Percentiles rank a stretch among this genome's conserved stretches.
phyloP scores from a whole-genome alignment of 148 eudicot species.

The Vaccinium corymbosum region DNA sequence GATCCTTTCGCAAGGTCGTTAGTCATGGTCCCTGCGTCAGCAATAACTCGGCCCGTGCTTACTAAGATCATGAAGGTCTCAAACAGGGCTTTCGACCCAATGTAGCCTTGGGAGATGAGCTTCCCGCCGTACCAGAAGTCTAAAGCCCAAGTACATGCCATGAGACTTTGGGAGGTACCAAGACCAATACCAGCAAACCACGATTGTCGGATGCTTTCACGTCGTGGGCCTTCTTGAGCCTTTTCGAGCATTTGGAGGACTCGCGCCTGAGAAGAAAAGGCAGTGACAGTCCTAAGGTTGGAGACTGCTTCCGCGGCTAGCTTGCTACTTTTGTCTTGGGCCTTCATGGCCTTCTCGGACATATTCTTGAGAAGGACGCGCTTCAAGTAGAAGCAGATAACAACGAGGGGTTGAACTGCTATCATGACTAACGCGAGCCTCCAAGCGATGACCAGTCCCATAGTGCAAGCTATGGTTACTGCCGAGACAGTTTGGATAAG shows the following conservation, averaged over 20 bases:
- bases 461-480: background rate
- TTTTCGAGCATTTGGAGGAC: conserved; percentile 3
- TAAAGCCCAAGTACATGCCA: conserved; percentile 1
- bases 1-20: conserved; percentile 1
- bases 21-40: background rate
- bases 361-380: background rate
- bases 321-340: background rate
- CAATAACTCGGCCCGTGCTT: background rate
- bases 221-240: background rate
- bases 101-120: background rate
- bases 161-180: background rate
- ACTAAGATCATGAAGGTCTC: background rate
- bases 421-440: conserved; percentile 4
- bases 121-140: background rate
- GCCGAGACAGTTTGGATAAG: background rate
- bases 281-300: background rate
- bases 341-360: background rate
- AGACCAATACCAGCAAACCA: background rate
- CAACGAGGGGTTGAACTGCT: background rate
- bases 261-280: background rate
- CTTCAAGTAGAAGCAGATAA: background rate
- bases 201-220: background rate
- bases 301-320: conserved; percentile 6
- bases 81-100: background rate
- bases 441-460: conserved; percentile 3